Evolutionary conservation across 1,284 basidiomycete genomes (phyloP).

Genomic region (Cryptococcus jaspeensis): DNA sequence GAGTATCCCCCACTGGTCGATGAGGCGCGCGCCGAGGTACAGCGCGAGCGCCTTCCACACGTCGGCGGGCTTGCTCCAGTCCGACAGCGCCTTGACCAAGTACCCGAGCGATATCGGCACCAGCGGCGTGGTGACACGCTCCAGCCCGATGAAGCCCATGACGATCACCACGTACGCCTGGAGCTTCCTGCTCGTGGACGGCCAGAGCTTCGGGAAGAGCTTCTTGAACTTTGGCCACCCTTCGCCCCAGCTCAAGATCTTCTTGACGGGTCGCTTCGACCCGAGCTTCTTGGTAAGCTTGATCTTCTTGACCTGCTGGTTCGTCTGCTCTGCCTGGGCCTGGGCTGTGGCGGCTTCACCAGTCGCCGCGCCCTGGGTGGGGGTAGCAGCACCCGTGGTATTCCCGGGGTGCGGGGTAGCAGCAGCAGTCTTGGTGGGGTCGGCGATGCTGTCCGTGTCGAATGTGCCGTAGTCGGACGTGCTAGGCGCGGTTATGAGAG

Average conservation of each 20-base stretch:
- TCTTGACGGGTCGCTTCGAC: conserved; percentile 35
- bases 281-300: conserved; percentile 44
- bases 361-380: conserved; percentile 7
- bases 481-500: background rate
- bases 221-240: conserved; percentile 35
- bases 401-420: conserved; percentile 3
- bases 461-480: conserved; percentile 36
- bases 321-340: background rate
- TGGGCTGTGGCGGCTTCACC: background rate
- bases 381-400: conserved; percentile 17
- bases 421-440: background rate
- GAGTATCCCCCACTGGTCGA: conserved; percentile 58
- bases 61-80: conserved; percentile 12
- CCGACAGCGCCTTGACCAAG: conserved; percentile 33
- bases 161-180: conserved; percentile 36
- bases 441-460: conserved; percentile 11
- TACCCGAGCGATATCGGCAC: conserved; percentile 35
- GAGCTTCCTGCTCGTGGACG: conserved; percentile 37
- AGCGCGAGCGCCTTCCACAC: conserved; percentile 35
- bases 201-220: conserved; percentile 43
- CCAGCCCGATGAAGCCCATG: conserved; percentile 27
- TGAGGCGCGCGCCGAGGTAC: conserved; percentile 32
- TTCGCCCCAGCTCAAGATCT: conserved; percentile 29
- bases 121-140: conserved; percentile 33
- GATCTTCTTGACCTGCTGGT: conserved; percentile 17